Evolutionary conservation across 257 asterid species (phyloP), one percentile per base, ranked within the genome.

Genomic region (Gentiana macrophylla): DNA sequence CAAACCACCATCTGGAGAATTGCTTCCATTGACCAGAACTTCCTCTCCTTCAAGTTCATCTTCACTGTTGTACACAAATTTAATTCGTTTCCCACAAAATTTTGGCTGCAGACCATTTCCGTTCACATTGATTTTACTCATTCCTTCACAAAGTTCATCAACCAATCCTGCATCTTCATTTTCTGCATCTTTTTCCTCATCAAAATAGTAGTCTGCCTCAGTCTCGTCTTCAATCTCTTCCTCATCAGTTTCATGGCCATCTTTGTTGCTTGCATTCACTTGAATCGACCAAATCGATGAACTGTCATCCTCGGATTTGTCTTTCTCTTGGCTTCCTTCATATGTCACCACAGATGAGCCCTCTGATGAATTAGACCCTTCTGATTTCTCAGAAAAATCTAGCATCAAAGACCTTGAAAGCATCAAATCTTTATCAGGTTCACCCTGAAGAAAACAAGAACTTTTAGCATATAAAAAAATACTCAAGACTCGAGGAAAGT

Each of bases 221-320:
- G 8, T 35, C 6, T 57, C 65, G 1, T 67, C 71, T 8, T 69
- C 77, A 2, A 2, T 61, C 4, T 24, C 79, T 2, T 45, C 67
- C 3, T 4, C 77, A 59, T 55, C 70, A 12, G 62, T 72, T 3
- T 73, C 86, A 2, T 68, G 77, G 0, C 77, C 82, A 6, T 74
- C 89, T 52, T 53, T 51, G 2, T 55, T 64, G 72, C 96, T 84
- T 38, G 81, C 94, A 53, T 84, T 84, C 61, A 76, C 94, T 71
- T 80, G 87, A 71, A 84, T 76, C 8, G 92, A 87, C 96, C 96
- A 87, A 1, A 82, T n/a, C 0, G 92, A 87, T 1, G 80, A 52
- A 37, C 62, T 70, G 12, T 86, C 94, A 15, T 72, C 78, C 24
- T 24, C 24, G 4, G 73, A 75, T 45, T 72, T 84, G 24, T 24